Percentiles rank a stretch among this genome's conserved stretches.
These are phyloP conservation scores for Penicillium sp. DNA, from an alignment of 2,329 filamentous ascomycete species.

Conservation along the genomic window DNA sequence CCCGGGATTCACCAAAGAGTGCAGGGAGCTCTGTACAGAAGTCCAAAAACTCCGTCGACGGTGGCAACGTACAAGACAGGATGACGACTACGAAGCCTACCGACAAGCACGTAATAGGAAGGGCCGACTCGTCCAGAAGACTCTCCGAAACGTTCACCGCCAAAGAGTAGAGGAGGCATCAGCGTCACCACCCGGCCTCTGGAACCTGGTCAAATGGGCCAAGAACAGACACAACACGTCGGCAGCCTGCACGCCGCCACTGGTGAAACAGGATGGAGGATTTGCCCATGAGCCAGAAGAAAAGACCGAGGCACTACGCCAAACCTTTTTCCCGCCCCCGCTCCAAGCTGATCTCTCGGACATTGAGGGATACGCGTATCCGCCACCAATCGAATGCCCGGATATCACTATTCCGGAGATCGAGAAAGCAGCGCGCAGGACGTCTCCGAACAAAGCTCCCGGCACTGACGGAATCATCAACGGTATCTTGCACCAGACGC, in stretches of 20 bases:
- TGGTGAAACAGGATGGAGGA: constrained; percentile 1
- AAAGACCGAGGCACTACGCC: background rate
- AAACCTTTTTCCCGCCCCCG: constrained; percentile 1
- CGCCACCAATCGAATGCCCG: background rate
- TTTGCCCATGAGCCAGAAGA: background rate
- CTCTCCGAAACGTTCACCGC: background rate
- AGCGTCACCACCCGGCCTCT: background rate
- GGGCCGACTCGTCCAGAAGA: constrained; percentile 1
- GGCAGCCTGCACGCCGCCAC: background rate
- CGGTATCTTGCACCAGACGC: constrained; percentile 1
- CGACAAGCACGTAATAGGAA: background rate
- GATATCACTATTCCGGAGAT: background rate
- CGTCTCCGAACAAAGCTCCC: constrained; percentile 1
- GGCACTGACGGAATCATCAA: background rate
- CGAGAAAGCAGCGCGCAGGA: background rate
- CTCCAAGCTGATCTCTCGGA: constrained; percentile 1
- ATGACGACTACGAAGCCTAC: background rate
- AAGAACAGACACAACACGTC: constrained; percentile 1
- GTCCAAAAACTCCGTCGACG: background rate
- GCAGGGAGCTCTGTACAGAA: background rate
- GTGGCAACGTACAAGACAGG: background rate
- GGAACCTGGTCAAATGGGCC: background rate
- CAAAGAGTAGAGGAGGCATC: constrained; percentile 1
- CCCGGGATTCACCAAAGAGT: background rate
- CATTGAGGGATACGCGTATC: background rate